phyloP scores from a whole-genome alignment of 148 eudicot genomes.

The Vaccinium myrtillus region DNA sequence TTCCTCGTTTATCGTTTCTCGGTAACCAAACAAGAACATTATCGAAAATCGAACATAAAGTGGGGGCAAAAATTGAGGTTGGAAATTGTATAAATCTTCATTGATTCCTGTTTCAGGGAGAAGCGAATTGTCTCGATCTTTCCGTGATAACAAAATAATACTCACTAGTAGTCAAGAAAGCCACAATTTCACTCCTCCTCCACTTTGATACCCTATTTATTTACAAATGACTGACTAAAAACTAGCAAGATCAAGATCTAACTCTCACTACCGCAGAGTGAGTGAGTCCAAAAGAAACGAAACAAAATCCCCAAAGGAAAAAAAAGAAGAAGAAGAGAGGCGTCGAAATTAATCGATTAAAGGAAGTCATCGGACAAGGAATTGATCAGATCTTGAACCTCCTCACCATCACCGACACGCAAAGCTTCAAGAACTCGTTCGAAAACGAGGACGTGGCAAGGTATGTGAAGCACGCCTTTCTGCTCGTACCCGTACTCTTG shows the following conservation, averaged over 20 bases:
- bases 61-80: not conserved
- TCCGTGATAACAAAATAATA: not conserved
- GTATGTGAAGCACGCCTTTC: slow-evolving; percentile 71
- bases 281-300: too few species aligned
- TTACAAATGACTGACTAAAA: too few species aligned
- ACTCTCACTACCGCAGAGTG: too few species aligned
- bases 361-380: slow-evolving; percentile 24
- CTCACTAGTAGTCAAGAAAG: not conserved
- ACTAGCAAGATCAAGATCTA: too few species aligned
- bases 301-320: not conserved
- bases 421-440: slow-evolving; percentile 58
- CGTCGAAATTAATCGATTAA: not conserved
- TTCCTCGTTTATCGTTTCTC: too few species aligned
- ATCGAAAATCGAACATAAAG: not conserved
- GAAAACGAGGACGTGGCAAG: slow-evolving; percentile 67
- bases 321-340: not conserved
- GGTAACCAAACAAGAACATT: not conserved
- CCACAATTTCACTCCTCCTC: not conserved
- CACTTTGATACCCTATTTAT: not conserved
- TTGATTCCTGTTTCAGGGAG: not conserved
- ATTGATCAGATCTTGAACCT: slow-evolving; percentile 40
- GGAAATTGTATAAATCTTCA: not conserved
- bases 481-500: slow-evolving; percentile 85
- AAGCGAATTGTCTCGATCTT: not conserved
- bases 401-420: slow-evolving; percentile 35